Conservation (phyloP, 2,329 filamentous ascomycete genomes). For the Sporothrix protearum region DNA sequence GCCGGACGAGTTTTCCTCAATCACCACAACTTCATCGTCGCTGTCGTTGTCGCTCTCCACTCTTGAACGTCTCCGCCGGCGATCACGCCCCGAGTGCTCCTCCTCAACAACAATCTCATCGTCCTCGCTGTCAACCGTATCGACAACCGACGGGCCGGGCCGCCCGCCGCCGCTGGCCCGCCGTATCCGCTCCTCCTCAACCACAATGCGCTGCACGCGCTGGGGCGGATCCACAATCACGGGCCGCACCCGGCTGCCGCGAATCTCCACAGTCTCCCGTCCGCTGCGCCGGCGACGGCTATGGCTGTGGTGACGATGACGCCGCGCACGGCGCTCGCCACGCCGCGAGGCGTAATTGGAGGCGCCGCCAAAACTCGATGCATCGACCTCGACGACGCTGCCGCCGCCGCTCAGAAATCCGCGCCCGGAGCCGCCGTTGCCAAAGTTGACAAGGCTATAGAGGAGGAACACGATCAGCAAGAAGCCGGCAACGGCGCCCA, state of each 20-base stretch:
- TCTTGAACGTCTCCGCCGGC: slow-evolving; percentile 4
- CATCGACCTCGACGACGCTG: slow-evolving; percentile 25
- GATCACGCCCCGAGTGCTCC: not conserved
- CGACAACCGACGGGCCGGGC: not conserved
- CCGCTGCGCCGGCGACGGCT: slow-evolving; percentile 27
- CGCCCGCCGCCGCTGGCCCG: not conserved
- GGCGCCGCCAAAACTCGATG: slow-evolving; percentile 29
- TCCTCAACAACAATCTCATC: slow-evolving; percentile 24
- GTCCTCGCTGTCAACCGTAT: slow-evolving; percentile 15
- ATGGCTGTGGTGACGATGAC: not conserved
- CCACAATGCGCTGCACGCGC: slow-evolving; percentile 31
- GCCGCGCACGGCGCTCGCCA: not conserved
- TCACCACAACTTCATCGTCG: slow-evolving; percentile 23
- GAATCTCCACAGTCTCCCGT: slow-evolving; percentile 34
- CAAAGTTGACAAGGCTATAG: slow-evolving; percentile 36
- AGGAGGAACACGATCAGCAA: slow-evolving; percentile 37
- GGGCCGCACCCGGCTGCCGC: slow-evolving; percentile 25
- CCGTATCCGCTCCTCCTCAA: slow-evolving; percentile 26
- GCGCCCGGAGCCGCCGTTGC: slow-evolving; percentile 17
- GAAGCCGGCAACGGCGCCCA: slow-evolving; percentile 45
- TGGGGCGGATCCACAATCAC: slow-evolving; percentile 32
- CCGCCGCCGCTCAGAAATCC: slow-evolving; percentile 6
- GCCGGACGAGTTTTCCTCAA: slow-evolving; percentile 18
- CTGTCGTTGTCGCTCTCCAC: slow-evolving; percentile 10
- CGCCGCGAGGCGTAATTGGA: slow-evolving; percentile 31